phyloP scores from a whole-genome alignment of 768 basidiomycete species.

The Termitomyces sp. region DNA sequence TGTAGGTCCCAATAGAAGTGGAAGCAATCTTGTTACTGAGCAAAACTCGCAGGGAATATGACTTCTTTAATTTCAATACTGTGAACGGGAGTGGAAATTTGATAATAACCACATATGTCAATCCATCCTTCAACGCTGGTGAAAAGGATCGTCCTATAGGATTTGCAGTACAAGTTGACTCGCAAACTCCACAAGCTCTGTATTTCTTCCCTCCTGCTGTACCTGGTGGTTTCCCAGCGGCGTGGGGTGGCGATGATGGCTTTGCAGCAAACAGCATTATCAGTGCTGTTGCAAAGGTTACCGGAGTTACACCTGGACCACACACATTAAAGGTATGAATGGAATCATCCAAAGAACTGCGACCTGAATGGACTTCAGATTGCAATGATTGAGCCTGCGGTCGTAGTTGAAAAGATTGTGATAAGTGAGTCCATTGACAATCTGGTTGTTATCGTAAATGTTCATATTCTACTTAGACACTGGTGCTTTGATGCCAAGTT shows the following conservation, averaged over 20 bases:
- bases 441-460: neutral
- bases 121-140: slow-evolving; percentile 49
- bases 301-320: slow-evolving; percentile 38
- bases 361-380: slow-evolving; percentile 17
- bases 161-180: slow-evolving; percentile 47
- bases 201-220: slow-evolving; percentile 42
- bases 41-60: slow-evolving; percentile 43
- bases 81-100: slow-evolving; percentile 34
- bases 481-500: slow-evolving; percentile 48
- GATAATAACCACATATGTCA: slow-evolving; percentile 40
- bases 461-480: slow-evolving; percentile 33
- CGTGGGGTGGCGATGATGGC: slow-evolving; percentile 44
- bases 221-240: slow-evolving; percentile 40
- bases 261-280: slow-evolving; percentile 53
- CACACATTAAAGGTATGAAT: slow-evolving; percentile 50
- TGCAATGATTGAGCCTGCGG: slow-evolving; percentile 54
- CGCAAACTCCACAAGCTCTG: slow-evolving; percentile 29
- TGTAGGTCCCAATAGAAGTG: slow-evolving; percentile 30
- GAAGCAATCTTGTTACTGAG: neutral
- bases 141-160: slow-evolving; percentile 44
- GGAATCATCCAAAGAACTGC: neutral
- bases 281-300: slow-evolving; percentile 31
- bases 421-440: slow-evolving; percentile 33
- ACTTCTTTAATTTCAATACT: slow-evolving; percentile 58
- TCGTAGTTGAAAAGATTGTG: slow-evolving; percentile 59